Conservation (phyloP, 192 early-diverging fungal species). For the Linnemannia elongata region DNA sequence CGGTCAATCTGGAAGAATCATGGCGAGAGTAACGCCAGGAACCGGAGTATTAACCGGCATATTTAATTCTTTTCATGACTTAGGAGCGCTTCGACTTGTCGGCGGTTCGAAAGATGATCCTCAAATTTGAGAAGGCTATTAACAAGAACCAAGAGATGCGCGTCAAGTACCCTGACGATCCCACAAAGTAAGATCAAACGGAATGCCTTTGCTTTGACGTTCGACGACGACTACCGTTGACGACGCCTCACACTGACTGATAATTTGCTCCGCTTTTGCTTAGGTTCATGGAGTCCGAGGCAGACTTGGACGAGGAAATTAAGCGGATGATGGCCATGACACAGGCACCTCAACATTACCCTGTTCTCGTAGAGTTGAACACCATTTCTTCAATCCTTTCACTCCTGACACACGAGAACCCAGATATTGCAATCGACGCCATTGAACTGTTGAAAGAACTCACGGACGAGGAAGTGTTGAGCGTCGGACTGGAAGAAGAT, state of each 20-base stretch:
- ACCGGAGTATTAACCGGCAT: no score
- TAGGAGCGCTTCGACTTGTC: constrained; percentile 75
- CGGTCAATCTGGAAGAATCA: not conserved
- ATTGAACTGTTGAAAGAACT: constrained; percentile 92
- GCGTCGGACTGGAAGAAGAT: constrained; percentile 68
- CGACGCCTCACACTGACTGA: not conserved
- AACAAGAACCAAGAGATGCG: constrained; percentile 91
- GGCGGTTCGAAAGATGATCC: constrained; percentile 80
- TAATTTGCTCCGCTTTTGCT: not conserved
- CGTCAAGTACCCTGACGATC: constrained; percentile 81
- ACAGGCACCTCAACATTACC: constrained; percentile 85
- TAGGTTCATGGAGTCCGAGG: constrained; percentile 95
- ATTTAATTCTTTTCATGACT: not conserved
- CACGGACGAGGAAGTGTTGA: constrained; percentile 89
- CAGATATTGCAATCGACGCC: constrained; percentile 89
- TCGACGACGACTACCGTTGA: not conserved
- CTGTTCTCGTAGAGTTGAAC: constrained; percentile 77
- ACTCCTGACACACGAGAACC: constrained; percentile 93
- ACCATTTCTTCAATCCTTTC: constrained; percentile 75
- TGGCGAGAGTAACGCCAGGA: not conserved
- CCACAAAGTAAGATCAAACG: constrained; percentile 57
- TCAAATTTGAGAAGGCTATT: constrained; percentile 88
- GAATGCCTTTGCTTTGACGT: not conserved
- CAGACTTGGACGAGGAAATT: constrained; percentile 93
- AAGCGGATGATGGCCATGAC: constrained; percentile 81